These are phyloP conservation scores for Tulasnella sp. DNA, from an alignment of 768 basidiomycete species.

Conservation along the genomic window DNA sequence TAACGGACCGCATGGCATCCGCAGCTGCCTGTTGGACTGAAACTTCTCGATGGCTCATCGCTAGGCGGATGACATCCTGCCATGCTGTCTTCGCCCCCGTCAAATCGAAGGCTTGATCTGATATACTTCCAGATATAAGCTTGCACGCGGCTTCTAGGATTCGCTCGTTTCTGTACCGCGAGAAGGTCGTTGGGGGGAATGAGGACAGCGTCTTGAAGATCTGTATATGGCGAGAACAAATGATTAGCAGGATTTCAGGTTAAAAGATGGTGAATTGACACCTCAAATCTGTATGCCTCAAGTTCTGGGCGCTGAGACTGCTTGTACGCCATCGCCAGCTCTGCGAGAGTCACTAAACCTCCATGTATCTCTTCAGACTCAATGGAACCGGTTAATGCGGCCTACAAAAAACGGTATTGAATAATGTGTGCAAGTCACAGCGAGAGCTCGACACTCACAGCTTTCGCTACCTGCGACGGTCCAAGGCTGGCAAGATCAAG, in stretches of 20 bases:
- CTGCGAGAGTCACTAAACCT: slow-evolving; percentile 58
- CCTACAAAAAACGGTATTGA: background rate
- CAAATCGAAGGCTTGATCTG: slow-evolving; percentile 38
- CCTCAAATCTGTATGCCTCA: slow-evolving; percentile 14
- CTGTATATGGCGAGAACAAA: slow-evolving; percentile 31
- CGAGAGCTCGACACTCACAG: slow-evolving; percentile 34
- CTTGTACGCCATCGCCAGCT: slow-evolving; percentile 55
- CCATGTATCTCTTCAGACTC: slow-evolving; percentile 56
- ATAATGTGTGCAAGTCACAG: slow-evolving; percentile 15
- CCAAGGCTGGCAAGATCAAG: slow-evolving; percentile 47
- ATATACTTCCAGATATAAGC: slow-evolving; percentile 55
- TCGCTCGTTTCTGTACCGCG: slow-evolving; percentile 58
- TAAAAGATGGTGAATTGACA: background rate
- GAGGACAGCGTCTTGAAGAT: slow-evolving; percentile 49
- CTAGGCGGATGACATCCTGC: slow-evolving; percentile 57
- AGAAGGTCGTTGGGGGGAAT: slow-evolving; percentile 49
- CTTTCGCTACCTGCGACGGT: slow-evolving; percentile 37
- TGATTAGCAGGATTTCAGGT: background rate
- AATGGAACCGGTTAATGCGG: background rate
- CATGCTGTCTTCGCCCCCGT: slow-evolving; percentile 40
- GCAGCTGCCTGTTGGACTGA: slow-evolving; percentile 72
- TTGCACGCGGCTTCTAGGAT: slow-evolving; percentile 62
- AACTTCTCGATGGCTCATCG: slow-evolving; percentile 53
- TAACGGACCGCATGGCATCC: slow-evolving; percentile 55
- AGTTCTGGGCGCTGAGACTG: slow-evolving; percentile 16